Percentiles rank a stretch among this genome's conserved stretches.
Conservation (phyloP, 1,284 basidiomycete genomes). For the Leccinum fuscescens region DNA sequence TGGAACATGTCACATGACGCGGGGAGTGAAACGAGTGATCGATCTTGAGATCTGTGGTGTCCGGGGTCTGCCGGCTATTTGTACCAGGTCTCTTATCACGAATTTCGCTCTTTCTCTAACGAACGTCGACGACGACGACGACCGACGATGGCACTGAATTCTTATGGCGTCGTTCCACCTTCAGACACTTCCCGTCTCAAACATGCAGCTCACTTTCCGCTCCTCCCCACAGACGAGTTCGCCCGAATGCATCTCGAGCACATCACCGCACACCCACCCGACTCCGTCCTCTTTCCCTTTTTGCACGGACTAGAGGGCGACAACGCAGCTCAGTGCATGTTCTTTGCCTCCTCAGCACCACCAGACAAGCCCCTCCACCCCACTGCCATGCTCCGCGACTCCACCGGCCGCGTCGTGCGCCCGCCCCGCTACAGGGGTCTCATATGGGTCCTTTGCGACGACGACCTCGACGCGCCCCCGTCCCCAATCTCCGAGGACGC, state of each 20-base stretch:
- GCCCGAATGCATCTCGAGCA: conserved; percentile 61
- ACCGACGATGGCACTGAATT: conserved; percentile 14
- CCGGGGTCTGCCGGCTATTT: conserved; percentile 23
- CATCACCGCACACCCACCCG: conserved; percentile 66
- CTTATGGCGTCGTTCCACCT: conserved; percentile 40
- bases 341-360: conserved; percentile 53
- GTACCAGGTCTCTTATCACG: conserved; percentile 23
- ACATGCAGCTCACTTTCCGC: conserved; percentile 12
- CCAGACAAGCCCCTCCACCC: conserved; percentile 18
- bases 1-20: conserved; percentile 22
- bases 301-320: conserved; percentile 79
- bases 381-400: conserved; percentile 27
- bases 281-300: conserved; percentile 80
- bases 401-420: conserved; percentile 24
- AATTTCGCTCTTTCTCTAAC: background rate
- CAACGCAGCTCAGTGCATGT: conserved; percentile 72
- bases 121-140: conserved; percentile 2
- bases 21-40: conserved; percentile 19
- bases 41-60: conserved; percentile 23
- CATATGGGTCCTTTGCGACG: conserved; percentile 72
- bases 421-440: conserved; percentile 60
- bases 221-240: conserved; percentile 57
- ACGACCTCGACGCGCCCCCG: conserved; percentile 44
- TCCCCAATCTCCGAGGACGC: conserved; percentile 32
- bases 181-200: conserved; percentile 26